Percentiles rank a stretch among this genome's conserved stretches.
Evolutionary conservation across 768 basidiomycete species (phyloP).

Genomic region (Dentipellis sp.): DNA sequence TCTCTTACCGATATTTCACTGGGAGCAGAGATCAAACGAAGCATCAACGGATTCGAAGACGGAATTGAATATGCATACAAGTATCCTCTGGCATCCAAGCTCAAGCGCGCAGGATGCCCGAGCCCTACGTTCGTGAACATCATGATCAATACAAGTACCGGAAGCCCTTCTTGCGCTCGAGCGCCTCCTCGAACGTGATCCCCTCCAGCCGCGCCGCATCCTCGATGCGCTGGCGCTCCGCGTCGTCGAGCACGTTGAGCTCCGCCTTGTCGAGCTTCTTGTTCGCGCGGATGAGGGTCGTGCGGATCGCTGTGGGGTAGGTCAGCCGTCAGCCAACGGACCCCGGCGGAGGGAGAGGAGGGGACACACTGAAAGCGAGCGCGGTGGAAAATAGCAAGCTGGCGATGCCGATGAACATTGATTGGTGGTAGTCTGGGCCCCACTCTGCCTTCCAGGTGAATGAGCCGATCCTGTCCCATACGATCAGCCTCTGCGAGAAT

Average conservation of each 20-base stretch:
- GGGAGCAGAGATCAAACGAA: no score
- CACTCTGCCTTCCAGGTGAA: constrained; percentile 55
- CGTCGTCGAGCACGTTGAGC: constrained; percentile 26
- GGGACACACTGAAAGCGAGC: constrained; percentile 24
- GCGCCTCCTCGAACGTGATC: constrained; percentile 49
- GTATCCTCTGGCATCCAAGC: no score
- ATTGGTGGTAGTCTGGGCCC: constrained; percentile 54
- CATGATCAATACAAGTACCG: constrained; percentile 42
- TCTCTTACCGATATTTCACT: no score
- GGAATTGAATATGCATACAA: no score
- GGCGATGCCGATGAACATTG: constrained; percentile 42
- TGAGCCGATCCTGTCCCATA: constrained; percentile 39
- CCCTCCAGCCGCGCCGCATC: constrained; percentile 53
- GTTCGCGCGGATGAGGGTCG: constrained; percentile 41
- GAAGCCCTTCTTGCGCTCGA: constrained; percentile 47
- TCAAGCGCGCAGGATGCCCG: no score
- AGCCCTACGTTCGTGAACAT: no score
- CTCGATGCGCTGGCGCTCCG: constrained; percentile 40
- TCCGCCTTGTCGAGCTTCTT: constrained; percentile 41
- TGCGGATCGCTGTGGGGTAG: constrained; percentile 29
- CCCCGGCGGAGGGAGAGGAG: no score
- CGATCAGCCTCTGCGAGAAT: no score
- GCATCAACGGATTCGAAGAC: no score
- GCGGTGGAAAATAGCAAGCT: constrained; percentile 22
- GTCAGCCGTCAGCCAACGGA: not conserved